Evolutionary conservation across 768 basidiomycete species (phyloP).

Genomic region (Termitomyces titanicus): DNA sequence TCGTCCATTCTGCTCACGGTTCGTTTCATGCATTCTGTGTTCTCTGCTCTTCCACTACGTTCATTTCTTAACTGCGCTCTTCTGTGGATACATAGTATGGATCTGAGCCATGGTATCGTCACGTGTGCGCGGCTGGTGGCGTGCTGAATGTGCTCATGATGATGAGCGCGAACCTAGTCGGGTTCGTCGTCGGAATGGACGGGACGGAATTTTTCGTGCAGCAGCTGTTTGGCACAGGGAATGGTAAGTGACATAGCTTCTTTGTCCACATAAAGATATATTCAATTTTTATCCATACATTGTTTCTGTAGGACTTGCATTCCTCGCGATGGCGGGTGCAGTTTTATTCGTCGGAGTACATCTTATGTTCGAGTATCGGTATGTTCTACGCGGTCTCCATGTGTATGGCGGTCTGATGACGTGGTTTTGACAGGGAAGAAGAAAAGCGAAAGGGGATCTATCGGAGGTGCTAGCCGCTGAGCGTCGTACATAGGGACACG

Average conservation of each 20-base stretch:
- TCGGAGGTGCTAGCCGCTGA: slow-evolving; percentile 36
- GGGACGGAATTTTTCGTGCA: slow-evolving; percentile 65
- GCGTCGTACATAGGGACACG: no score
- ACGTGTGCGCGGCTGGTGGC: slow-evolving; percentile 77
- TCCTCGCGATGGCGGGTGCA: slow-evolving; percentile 53
- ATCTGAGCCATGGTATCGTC: slow-evolving; percentile 74
- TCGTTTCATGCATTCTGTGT: background rate
- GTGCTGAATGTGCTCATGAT: slow-evolving; percentile 84
- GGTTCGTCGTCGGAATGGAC: slow-evolving; percentile 89
- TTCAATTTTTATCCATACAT: background rate
- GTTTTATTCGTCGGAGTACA: slow-evolving; percentile 83
- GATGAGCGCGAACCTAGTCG: slow-evolving; percentile 91
- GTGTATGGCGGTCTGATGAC: background rate
- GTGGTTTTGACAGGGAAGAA: slow-evolving; percentile 51
- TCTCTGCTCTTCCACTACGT: background rate
- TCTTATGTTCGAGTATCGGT: slow-evolving; percentile 96
- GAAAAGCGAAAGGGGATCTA: slow-evolving; percentile 64
- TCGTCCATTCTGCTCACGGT: background rate
- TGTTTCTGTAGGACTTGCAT: slow-evolving; percentile 52
- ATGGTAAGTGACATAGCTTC: slow-evolving; percentile 43
- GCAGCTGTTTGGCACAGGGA: slow-evolving; percentile 59
- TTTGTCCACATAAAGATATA: background rate
- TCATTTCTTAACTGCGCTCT: background rate
- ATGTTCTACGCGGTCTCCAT: slow-evolving; percentile 19
- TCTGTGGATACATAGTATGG: slow-evolving; percentile 60